These are phyloP conservation scores for Pugionium dolabratum DNA, from an alignment of 345 rosid genomes.

Conservation along the genomic window DNA sequence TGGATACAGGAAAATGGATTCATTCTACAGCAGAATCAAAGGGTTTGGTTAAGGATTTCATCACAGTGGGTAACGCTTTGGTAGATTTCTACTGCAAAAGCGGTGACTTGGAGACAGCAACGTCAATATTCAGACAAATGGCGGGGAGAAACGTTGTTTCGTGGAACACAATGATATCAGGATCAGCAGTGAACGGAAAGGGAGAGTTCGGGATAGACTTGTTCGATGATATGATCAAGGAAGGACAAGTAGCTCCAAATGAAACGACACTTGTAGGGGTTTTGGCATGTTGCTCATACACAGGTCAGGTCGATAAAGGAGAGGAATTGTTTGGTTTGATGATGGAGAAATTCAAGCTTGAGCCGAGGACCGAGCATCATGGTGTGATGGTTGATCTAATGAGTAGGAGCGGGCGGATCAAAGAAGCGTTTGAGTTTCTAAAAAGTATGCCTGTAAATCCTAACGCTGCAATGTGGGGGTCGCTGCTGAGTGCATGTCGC, in stretches of 20 bases:
- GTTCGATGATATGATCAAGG: slow-evolving; percentile 56
- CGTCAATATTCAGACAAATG: slow-evolving; percentile 48
- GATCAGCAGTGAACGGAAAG: slow-evolving; percentile 61
- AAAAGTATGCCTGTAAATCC: slow-evolving; percentile 49
- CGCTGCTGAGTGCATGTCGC: slow-evolving; percentile 68
- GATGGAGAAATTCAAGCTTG: slow-evolving; percentile 43
- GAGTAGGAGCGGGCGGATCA: slow-evolving; percentile 56
- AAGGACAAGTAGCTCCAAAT: slow-evolving; percentile 49
- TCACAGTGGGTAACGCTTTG: slow-evolving; percentile 64
- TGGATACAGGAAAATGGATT: slow-evolving; percentile 54
- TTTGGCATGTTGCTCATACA: slow-evolving; percentile 65
- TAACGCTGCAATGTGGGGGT: slow-evolving; percentile 67
- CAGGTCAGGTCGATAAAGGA: slow-evolving; percentile 58
- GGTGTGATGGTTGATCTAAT: slow-evolving; percentile 77
- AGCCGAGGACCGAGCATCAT: slow-evolving; percentile 62
- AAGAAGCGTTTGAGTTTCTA: slow-evolving; percentile 63
- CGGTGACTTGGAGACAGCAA: slow-evolving; percentile 58
- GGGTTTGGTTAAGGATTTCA: slow-evolving; percentile 38
- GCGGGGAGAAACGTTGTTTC: slow-evolving; percentile 53
- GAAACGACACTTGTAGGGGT: slow-evolving; percentile 54
- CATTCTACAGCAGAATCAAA: slow-evolving; percentile 54
- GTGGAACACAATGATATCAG: slow-evolving; percentile 72
- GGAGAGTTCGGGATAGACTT: slow-evolving; percentile 55
- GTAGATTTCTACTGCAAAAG: slow-evolving; percentile 63
- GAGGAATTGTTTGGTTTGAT: slow-evolving; percentile 53